Evolutionary conservation across 257 asterid genomes (phyloP).

Genomic region (Nicotiana otophora): DNA sequence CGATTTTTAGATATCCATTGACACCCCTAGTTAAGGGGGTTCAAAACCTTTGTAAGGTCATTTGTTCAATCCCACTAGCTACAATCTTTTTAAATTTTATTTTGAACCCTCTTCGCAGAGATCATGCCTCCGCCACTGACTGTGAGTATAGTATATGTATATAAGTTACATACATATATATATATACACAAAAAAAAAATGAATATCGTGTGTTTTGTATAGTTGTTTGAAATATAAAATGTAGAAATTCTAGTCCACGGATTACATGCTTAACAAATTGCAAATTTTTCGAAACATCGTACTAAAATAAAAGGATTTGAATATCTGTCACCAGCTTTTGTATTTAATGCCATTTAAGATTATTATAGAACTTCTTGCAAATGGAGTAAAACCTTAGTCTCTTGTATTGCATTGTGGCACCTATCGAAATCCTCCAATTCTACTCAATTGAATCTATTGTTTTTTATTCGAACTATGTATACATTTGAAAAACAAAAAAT

Average conservation of each 20-base stretch:
- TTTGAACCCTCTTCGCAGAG: too few relatives aligned
- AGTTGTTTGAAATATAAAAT: background rate
- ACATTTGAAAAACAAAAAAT: too few relatives aligned
- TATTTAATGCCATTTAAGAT: background rate
- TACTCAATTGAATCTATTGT: background rate
- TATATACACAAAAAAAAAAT: background rate
- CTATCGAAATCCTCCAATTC: background rate
- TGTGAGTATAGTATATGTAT: too few relatives aligned
- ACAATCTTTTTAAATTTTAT: too few relatives aligned
- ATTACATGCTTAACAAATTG: background rate
- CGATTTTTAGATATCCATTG: too few relatives aligned
- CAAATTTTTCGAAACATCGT: background rate
- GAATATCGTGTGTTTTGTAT: too few relatives aligned
- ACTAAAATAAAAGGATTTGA: background rate
- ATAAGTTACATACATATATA: background rate
- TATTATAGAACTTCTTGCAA: background rate
- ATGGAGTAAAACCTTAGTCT: background rate
- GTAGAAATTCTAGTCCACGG: background rate
- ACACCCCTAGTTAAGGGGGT: too few relatives aligned
- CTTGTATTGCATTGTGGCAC: background rate
- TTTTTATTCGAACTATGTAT: too few relatives aligned
- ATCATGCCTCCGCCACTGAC: too few relatives aligned
- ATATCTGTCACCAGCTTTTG: background rate
- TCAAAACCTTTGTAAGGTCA: too few relatives aligned
- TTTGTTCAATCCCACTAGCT: too few relatives aligned